phyloP scores from a whole-genome alignment of 306 rosid species.

The Fragaria vesca region DNA sequence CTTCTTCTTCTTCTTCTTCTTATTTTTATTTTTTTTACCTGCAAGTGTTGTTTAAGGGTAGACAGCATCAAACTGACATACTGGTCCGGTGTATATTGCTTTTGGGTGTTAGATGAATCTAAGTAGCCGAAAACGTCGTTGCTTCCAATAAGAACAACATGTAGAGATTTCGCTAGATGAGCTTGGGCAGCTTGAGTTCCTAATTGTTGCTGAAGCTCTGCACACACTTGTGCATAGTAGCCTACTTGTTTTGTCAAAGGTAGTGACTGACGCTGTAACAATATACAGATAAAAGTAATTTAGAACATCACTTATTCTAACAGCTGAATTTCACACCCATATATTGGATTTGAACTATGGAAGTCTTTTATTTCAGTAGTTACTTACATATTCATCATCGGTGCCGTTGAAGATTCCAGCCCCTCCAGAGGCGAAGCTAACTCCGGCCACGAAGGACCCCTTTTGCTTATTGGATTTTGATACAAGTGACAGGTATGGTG shows the following conservation, averaged over 20 bases:
- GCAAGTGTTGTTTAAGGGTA: slow-evolving; percentile 47
- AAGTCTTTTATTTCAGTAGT: neutral
- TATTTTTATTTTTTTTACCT: slow-evolving; percentile 34
- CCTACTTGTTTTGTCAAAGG: slow-evolving; percentile 54
- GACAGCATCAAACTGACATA: slow-evolving; percentile 45
- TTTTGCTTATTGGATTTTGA: slow-evolving; percentile 35
- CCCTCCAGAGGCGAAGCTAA: slow-evolving; percentile 87
- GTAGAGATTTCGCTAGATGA: slow-evolving; percentile 59
- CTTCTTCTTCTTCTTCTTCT: too few relatives aligned
- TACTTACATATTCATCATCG: slow-evolving; percentile 52
- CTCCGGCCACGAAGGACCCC: slow-evolving; percentile 44
- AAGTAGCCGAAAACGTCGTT: slow-evolving; percentile 68
- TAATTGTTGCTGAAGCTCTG: slow-evolving; percentile 30
- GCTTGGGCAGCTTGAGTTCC: slow-evolving; percentile 35
- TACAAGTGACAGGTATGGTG: slow-evolving; percentile 60
- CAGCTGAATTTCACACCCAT: neutral
- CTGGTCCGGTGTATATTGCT: slow-evolving; percentile 43
- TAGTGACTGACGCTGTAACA: slow-evolving; percentile 42
- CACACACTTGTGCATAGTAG: slow-evolving; percentile 35
- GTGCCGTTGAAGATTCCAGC: slow-evolving; percentile 82
- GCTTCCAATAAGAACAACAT: slow-evolving; percentile 66
- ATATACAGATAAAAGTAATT: neutral
- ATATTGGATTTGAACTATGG: neutral
- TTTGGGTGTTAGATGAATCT: slow-evolving; percentile 32
- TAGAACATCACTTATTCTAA: neutral